Percentiles rank a stretch among this genome's conserved stretches.
Conservation (phyloP, 208 protist species). For the Acanthamoeba quina region DNA sequence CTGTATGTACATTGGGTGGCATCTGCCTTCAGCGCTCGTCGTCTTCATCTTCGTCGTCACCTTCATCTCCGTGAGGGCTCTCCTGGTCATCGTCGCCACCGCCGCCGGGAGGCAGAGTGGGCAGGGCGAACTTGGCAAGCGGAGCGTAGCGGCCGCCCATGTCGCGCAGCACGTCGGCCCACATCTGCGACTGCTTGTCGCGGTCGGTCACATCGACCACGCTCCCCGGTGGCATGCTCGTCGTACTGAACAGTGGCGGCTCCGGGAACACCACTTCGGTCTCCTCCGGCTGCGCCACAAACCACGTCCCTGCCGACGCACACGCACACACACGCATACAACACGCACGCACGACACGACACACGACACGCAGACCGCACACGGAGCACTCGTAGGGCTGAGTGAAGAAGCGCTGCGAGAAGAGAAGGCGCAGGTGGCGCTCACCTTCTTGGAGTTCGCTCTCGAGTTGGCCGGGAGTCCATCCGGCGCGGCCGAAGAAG, state of each 20-base stretch:
- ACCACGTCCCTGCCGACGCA: slow-evolving; percentile 5
- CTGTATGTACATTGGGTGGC: background rate
- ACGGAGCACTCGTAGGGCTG: background rate
- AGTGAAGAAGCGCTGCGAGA: background rate
- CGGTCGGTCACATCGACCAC: background rate
- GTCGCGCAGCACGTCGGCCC: slow-evolving; percentile 13
- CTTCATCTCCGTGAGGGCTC: background rate
- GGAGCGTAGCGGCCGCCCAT: slow-evolving; percentile 25
- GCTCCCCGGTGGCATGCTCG: background rate
- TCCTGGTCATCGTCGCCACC: background rate
- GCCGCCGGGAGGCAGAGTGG: background rate
- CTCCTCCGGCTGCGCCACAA: slow-evolving; percentile 22
- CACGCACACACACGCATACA: background rate
- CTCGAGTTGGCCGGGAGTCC: slow-evolving; percentile 14
- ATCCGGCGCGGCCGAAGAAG: background rate
- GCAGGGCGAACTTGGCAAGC: slow-evolving; percentile 5
- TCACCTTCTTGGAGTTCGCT: slow-evolving; percentile 34
- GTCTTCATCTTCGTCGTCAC: background rate
- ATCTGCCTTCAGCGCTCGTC: background rate
- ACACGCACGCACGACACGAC: background rate
- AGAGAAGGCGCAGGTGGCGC: background rate
- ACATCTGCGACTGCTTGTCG: slow-evolving; percentile 31
- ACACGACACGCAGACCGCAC: background rate
- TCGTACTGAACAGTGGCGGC: slow-evolving; percentile 3
- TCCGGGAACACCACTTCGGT: background rate